phyloP scores from a whole-genome alignment of 2,329 filamentous ascomycete species.

The Penicillium vulpinum region DNA sequence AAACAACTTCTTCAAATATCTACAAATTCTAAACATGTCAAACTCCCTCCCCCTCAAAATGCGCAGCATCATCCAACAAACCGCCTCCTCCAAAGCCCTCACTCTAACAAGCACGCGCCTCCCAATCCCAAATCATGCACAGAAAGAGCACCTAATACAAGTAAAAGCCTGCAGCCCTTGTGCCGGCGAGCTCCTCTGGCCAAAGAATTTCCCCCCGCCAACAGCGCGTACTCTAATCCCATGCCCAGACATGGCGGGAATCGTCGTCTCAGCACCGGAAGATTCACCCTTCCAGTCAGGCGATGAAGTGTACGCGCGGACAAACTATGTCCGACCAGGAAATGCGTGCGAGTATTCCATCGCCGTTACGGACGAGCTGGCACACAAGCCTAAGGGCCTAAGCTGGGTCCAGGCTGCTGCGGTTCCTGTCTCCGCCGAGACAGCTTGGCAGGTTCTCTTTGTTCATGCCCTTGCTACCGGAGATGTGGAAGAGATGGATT shows the following conservation, averaged over 20 bases:
- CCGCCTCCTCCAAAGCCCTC: conserved; percentile 1
- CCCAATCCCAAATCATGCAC: conserved; percentile 15
- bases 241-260: conserved; percentile 47
- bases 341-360: conserved; percentile 42
- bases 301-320: conserved; percentile 42
- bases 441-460: conserved; percentile 49
- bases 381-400: conserved; percentile 36
- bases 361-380: conserved; percentile 39
- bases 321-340: conserved; percentile 38
- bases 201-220: conserved; percentile 30
- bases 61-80: not conserved
- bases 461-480: conserved; percentile 31
- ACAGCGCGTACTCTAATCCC: conserved; percentile 36
- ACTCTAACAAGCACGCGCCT: not conserved
- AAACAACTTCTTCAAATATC: not conserved
- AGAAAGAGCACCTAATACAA: conserved; percentile 42
- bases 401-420: conserved; percentile 40
- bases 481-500: conserved; percentile 21
- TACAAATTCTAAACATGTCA: not conserved
- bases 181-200: conserved; percentile 48
- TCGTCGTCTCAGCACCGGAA: conserved; percentile 38
- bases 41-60: not conserved
- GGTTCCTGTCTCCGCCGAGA: conserved; percentile 44
- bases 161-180: conserved; percentile 43
- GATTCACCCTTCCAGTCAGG: conserved; percentile 38